Conservation (phyloP, 371 early-diverging fungal genomes). For the Haplosporangium sp. region DNA sequence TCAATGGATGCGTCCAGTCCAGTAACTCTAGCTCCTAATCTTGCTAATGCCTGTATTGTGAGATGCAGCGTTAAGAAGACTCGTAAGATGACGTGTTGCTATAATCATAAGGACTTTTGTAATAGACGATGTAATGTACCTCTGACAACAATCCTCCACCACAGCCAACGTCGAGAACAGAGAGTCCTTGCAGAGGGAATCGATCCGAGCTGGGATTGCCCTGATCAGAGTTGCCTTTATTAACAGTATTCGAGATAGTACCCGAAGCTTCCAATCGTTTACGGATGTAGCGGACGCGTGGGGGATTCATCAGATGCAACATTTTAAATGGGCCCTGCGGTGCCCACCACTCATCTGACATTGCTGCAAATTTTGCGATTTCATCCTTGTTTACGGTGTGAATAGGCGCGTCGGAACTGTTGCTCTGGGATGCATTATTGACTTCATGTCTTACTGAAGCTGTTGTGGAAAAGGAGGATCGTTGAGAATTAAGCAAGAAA, state of each 20-base stretch:
- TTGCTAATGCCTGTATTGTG: slow-evolving; percentile 72
- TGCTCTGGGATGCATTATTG: neutral
- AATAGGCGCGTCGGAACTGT: slow-evolving; percentile 1
- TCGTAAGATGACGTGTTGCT: neutral
- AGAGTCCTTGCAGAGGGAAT: slow-evolving; percentile 70
- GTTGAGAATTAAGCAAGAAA: neutral
- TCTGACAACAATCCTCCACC: slow-evolving; percentile 94
- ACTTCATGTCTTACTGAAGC: neutral
- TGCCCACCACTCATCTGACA: slow-evolving; percentile 93
- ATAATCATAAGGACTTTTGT: neutral
- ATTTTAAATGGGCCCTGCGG: slow-evolving; percentile 88
- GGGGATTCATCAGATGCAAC: slow-evolving; percentile 92
- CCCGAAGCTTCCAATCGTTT: slow-evolving; percentile 61
- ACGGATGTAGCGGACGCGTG: slow-evolving; percentile 85
- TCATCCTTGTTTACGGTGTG: slow-evolving; percentile 79
- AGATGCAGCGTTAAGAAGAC: neutral
- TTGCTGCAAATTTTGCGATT: slow-evolving; percentile 83
- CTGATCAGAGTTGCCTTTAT: neutral
- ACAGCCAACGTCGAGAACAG: slow-evolving; percentile 94
- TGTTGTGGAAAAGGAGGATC: slow-evolving; percentile 1
- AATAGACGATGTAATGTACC: slow-evolving; percentile 55
- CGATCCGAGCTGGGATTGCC: neutral
- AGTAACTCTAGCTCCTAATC: slow-evolving; percentile 85
- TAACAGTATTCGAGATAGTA: slow-evolving; percentile 20
- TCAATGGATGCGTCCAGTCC: slow-evolving; percentile 91